Evolutionary conservation across 164 flowering plant genomes (phyloP).

Genomic region (Tetracentron sinense): DNA sequence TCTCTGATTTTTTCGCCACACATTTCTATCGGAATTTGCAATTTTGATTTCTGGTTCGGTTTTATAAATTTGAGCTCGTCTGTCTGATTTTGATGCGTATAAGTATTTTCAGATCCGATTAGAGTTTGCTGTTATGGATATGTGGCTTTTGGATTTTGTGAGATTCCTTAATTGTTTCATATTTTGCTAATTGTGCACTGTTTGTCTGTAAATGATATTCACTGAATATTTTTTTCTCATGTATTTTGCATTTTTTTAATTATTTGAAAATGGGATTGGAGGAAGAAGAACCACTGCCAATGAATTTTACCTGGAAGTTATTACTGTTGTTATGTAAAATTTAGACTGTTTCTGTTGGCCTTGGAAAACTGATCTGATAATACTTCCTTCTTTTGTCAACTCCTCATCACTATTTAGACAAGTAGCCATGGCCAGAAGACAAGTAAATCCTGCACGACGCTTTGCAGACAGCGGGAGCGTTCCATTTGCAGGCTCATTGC

Average conservation of each 20-base stretch:
- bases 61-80: background rate
- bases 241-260: background rate
- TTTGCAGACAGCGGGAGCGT: constrained; percentile 48
- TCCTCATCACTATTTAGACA: background rate
- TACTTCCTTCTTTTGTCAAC: background rate
- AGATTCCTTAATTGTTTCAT: background rate
- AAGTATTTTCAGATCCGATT: background rate
- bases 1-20: too few species aligned
- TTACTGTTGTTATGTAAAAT: background rate
- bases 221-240: background rate
- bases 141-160: background rate
- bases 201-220: too few species aligned
- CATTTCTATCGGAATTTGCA: background rate
- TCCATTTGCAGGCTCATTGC: constrained; percentile 48
- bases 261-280: background rate
- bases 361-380: background rate
- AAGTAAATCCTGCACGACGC: constrained; percentile 48
- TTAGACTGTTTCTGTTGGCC: background rate
- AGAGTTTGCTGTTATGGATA: background rate
- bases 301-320: background rate
- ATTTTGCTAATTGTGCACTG: background rate
- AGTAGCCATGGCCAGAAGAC: constrained; percentile 66
- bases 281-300: background rate
- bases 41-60: background rate
- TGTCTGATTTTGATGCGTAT: background rate